Evolutionary conservation across 2,329 filamentous ascomycete species (phyloP).

Genomic region (Xylaria sp.): DNA sequence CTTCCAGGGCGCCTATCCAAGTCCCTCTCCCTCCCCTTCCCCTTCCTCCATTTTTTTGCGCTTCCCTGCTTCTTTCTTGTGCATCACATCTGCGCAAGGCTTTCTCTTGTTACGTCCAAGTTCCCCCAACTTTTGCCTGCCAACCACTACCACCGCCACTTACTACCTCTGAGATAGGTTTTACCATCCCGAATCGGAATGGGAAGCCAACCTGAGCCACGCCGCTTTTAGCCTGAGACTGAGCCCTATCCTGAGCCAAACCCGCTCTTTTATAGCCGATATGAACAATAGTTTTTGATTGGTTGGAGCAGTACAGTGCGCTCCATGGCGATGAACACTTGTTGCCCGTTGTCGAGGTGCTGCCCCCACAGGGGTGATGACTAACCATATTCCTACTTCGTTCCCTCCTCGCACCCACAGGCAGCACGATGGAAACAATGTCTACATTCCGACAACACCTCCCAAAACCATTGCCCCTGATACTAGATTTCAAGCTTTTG

Average conservation of each 20-base stretch:
- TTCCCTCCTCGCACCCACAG: too few relatives aligned
- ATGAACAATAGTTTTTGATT: too few relatives aligned
- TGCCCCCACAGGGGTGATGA: neutral
- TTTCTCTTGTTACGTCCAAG: slow-evolving; percentile 35
- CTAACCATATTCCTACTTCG: too few relatives aligned
- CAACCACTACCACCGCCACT: slow-evolving; percentile 20
- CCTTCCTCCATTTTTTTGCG: slow-evolving; percentile 41
- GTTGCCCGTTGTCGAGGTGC: too few relatives aligned
- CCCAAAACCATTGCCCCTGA: too few relatives aligned
- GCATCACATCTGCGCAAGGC: slow-evolving; percentile 42
- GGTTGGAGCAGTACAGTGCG: too few relatives aligned
- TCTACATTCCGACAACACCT: too few relatives aligned
- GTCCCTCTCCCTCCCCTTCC: slow-evolving; percentile 31
- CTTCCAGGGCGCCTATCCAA: slow-evolving; percentile 27
- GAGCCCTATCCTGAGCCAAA: neutral
- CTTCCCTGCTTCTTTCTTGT: slow-evolving; percentile 41
- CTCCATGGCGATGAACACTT: too few relatives aligned
- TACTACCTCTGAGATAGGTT: neutral
- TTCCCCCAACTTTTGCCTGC: slow-evolving; percentile 1
- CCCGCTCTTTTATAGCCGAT: too few relatives aligned
- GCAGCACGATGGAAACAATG: too few relatives aligned
- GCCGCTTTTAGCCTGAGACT: slow-evolving; percentile 19
- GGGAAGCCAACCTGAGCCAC: slow-evolving; percentile 21
- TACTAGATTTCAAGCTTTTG: too few relatives aligned
- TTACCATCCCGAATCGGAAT: slow-evolving; percentile 30